Evolutionary conservation across 805 yeast species (phyloP), one percentile per base, ranked within the genome.

Genomic region (Cyberlindnera meyerae): DNA sequence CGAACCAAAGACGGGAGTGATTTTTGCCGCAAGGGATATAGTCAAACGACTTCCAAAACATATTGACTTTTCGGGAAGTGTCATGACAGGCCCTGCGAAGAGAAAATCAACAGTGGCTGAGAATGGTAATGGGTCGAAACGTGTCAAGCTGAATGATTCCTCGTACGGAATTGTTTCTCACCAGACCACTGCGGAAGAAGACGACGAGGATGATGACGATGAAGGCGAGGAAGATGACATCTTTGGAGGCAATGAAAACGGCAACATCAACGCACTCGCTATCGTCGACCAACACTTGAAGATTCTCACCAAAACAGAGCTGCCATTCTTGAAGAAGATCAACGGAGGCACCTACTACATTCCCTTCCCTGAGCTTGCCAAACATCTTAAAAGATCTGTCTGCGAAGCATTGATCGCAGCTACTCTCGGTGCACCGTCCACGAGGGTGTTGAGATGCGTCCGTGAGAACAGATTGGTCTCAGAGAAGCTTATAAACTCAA

Each of bases 381-480:
- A 71, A 11, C 46, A 58, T 6, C 56, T 79, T 18, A 72, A 75
- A 48, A 65, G 68, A 30, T 61, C 63, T 39, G 70, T 70, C 13
- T 74, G 71, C 49, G 84, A 81, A 45, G 71, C 76, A 29, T 54
- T 79, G 18, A 52, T 84, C 28, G 73, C 78, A 38, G 62, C 77
- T 2, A 70, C 84, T 0, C 61, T 83, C 42, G 93, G 93, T 1
- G 63, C 71, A 8, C 71, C 79, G 13, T 75, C 89, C 0, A 70
- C 83, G 37, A 71, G 96, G 36, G 68, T 93, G 3, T 62, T 90
- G 42, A 77, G 94, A 45, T 83, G 95, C 48, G 71, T 93, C 22
- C 76, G 84, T 39, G 71, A 71, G 8, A 68, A 76, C 50, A 77
- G 77, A 45, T 67, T 87, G 31, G 81, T 82, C 8, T 95, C 94